Conservation (phyloP, 2,329 filamentous ascomycete species). For the Sodiomyces alkalinus region DNA sequence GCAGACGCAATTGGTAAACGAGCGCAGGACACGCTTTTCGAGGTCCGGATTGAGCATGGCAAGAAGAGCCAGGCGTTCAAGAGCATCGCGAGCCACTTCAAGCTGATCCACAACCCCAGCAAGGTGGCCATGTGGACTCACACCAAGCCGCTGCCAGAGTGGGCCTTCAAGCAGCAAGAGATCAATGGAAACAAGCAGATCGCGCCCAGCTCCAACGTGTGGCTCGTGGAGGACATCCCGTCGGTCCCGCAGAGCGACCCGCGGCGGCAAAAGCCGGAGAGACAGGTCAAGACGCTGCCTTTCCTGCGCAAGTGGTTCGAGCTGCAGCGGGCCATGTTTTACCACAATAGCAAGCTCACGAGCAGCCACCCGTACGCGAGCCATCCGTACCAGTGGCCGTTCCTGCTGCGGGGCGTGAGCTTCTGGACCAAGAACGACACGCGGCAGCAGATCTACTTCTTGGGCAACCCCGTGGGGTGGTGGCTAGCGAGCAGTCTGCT, state of each 20-base stretch:
- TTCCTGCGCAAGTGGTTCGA: slow-evolving; percentile 95
- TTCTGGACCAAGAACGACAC: slow-evolving; percentile 99
- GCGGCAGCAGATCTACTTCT: slow-evolving; percentile 93
- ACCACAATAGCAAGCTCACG: slow-evolving; percentile 95
- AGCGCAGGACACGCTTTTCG: slow-evolving; percentile 81
- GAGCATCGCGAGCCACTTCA: slow-evolving; percentile 85
- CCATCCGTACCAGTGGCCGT: slow-evolving; percentile 93
- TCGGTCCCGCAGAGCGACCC: slow-evolving; percentile 56
- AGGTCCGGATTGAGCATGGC: slow-evolving; percentile 76
- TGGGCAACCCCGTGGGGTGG: slow-evolving; percentile 94
- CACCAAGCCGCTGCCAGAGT: slow-evolving; percentile 85
- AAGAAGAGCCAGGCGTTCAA: slow-evolving; percentile 76
- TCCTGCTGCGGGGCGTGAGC: slow-evolving; percentile 89
- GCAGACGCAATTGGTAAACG: slow-evolving; percentile 61
- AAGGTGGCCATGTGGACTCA: slow-evolving; percentile 99
- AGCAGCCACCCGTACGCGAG: slow-evolving; percentile 94
- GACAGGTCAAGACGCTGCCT: slow-evolving; percentile 66
- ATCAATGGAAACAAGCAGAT: slow-evolving; percentile 99
- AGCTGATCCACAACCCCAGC: slow-evolving; percentile 83
- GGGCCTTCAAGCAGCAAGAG: slow-evolving; percentile 93
- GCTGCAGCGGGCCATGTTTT: slow-evolving; percentile 96
- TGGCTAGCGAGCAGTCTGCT: slow-evolving; percentile 88
- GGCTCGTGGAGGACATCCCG: slow-evolving; percentile 86
- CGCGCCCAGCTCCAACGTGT: slow-evolving; percentile 77
- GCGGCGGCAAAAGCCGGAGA: slow-evolving; percentile 60